Evolutionary conservation across 768 basidiomycete species (phyloP).

Genomic region (Amanita pseudoporphyria): DNA sequence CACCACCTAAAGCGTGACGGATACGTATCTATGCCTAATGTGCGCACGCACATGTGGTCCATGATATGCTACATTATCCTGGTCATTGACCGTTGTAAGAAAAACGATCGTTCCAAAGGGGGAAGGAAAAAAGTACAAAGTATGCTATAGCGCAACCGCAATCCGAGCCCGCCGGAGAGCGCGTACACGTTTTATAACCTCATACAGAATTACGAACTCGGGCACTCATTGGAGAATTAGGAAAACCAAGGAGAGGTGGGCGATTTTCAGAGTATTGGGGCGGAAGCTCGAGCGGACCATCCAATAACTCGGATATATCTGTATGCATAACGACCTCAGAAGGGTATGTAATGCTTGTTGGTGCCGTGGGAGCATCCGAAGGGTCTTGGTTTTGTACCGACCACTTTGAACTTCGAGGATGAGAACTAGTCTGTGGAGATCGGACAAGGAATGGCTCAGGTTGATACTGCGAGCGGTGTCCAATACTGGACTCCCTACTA

Average conservation of each 20-base stretch:
- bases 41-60: neutral
- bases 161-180: neutral
- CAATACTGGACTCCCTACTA: neutral
- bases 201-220: constrained; percentile 1
- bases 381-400: constrained; percentile 1
- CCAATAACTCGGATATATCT: constrained; percentile 18
- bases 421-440: neutral
- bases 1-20: no score
- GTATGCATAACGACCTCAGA: constrained; percentile 18
- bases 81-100: no score
- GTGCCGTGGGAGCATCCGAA: neutral
- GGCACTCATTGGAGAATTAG: constrained; percentile 2
- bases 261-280: constrained; percentile 22
- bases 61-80: neutral
- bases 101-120: no score
- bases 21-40: neutral
- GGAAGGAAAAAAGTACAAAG: no score
- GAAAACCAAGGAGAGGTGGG: constrained; percentile 17
- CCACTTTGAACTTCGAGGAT: constrained; percentile 2
- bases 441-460: neutral
- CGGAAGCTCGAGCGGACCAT: constrained; percentile 18
- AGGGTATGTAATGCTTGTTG: neutral
- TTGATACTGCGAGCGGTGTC: neutral
- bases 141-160: no score
- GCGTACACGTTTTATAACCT: neutral